Conservation (phyloP, 2,329 filamentous ascomycete species). For the Aureobasidium sp. region DNA sequence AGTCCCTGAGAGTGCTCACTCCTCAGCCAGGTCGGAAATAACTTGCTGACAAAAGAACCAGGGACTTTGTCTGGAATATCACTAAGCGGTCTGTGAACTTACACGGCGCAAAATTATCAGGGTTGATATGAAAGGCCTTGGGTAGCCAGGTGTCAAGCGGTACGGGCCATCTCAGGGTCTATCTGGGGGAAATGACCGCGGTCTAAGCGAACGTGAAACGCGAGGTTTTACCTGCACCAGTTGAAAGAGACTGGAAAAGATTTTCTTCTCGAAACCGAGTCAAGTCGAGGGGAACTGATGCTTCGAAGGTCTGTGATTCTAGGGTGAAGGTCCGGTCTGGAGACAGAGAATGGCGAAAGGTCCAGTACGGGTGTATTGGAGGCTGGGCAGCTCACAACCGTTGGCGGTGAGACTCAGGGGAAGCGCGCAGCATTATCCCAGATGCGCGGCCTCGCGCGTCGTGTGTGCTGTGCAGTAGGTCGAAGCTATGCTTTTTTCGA, state of each 20-base stretch:
- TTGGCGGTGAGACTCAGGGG: not conserved
- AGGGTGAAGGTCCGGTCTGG: not conserved
- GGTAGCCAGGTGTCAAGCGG: constrained; percentile 6
- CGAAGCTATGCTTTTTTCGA: not conserved
- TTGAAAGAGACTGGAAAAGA: not conserved
- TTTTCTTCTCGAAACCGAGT: not conserved
- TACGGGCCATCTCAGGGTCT: constrained; percentile 11
- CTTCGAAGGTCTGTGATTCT: not conserved
- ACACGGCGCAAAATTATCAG: constrained; percentile 5
- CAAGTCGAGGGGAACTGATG: not conserved
- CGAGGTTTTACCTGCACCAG: not conserved
- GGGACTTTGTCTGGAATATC: not conserved
- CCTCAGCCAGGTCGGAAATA: not conserved
- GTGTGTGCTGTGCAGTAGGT: no score
- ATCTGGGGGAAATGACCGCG: constrained; percentile 1
- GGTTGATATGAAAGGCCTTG: not conserved
- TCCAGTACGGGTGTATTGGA: not conserved
- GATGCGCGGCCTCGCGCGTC: not conserved
- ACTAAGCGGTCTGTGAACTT: constrained; percentile 1
- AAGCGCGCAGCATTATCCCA: not conserved
- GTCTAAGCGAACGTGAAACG: not conserved
- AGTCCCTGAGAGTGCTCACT: not conserved
- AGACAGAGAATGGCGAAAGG: not conserved
- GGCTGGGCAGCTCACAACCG: not conserved
- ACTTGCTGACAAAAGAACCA: not conserved